Evolutionary conservation across 495 filamentous ascomycete genomes (phyloP), one percentile per base, ranked within the genome.

Genomic region (Articulospora tetracladia): DNA sequence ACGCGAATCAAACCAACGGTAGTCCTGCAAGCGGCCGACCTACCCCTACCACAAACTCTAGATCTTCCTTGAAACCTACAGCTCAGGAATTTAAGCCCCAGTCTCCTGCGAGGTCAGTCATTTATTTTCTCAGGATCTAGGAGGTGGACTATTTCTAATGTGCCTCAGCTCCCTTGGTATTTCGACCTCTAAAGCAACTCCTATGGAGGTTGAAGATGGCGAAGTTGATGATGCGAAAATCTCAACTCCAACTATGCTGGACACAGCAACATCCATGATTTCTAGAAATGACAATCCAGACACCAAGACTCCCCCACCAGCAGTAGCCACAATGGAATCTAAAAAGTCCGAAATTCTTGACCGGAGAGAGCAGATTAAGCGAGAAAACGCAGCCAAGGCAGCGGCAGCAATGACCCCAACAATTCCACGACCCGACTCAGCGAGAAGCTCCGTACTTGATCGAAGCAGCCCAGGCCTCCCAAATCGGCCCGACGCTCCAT

Each of bases 121-220:
- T 52, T 55, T 55, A 63, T 77, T 73, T 20, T 57, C 58, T 17
- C 20, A 34, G n/a, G 15, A n/a, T 46, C 17, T 36, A 53, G 57
- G 44, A 51, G 30, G 51, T 17, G 15, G 7, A 11, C n/a, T 44
- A 19, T 8, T 27, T 44, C 62, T 66, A 61, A 63, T 12, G 44
- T 13, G n/a, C 46, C 3, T 56, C 63, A 64, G 62, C 48, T 60
- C 59, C 17, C 34, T 27, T 64, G 59, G 73, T 63, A 60, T 58
- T n/a, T 72, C 73, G 34, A 72, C 68, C 66, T 47, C 60, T 64
- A 69, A 60, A 61, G 66, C 20, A 73, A 44, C 49, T 15, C 76
- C 72, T 49, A 58, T 69, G 11, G 89, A 92, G 66, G 87, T 87
- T 52, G 89, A 92, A 68, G 89, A 92, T 72, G 89, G 88, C 24